phyloP scores from a whole-genome alignment of 129 eudicot species.

The sunflower (Helianthus annuus) region HanXRQr2.0-SUNRISE NC_035441.2:145678531-145679030 shows the following conservation, averaged over 20 bases:
- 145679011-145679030: constrained; percentile 50
- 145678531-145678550: constrained; percentile 26
- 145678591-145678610: constrained; percentile 54
- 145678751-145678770: constrained; percentile 43
- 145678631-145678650: constrained; percentile 23
- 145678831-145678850: constrained; percentile 37
- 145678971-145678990: constrained; percentile 12
- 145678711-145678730: constrained; percentile 36
- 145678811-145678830: constrained; percentile 8
- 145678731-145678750: constrained; percentile 38
- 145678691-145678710: constrained; percentile 19
- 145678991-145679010: constrained; percentile 46
- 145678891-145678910: constrained; percentile 30
- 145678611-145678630: constrained; percentile 39
- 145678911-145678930: constrained; percentile 8
- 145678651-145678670: constrained; percentile 60
- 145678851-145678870: constrained; percentile 38
- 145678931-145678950: constrained; percentile 21
- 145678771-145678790: constrained; percentile 9
- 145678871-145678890: constrained; percentile 63
- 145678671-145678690: constrained; percentile 63
- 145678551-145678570: background rate
- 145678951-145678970: background rate
- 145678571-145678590: constrained; percentile 18
- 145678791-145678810: constrained; percentile 45